Evolutionary conservation across 2,329 filamentous ascomycete genomes (phyloP), one percentile per base, ranked within the genome.

Genomic region (Colletotrichum somersetense): DNA sequence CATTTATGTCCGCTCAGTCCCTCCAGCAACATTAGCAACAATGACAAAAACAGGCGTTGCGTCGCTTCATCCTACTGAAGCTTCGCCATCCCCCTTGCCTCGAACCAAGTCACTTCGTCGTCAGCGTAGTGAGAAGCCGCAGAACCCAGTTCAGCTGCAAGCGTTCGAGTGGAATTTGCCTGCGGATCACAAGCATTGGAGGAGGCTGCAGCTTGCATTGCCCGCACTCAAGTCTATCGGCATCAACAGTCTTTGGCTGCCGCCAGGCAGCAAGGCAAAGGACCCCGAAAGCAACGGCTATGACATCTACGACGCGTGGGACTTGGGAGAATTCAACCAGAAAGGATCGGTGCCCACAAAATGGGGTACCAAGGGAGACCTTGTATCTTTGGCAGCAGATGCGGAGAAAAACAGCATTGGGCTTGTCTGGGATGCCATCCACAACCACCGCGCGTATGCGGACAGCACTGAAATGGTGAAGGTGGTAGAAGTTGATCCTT

Each of bases 231-330:
- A 40, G n/a, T 35, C 58, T 5, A 12, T 72, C 30, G 70, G 70
- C 11, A 42, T 72, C 40, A 61, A 30, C 53, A 72, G 66, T 3
- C 59, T 72, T 3, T 72, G 70, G 70, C 55, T 72, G 16, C 70
- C 70, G 10, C 70, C 70, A 4, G 70, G 70, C 14, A 72, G 70
- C 59, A 72, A 72, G 42, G 70, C 70, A 44, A 72, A 72, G 26
- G 66, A 70, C 23, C 66, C 66, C 2, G 70, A 70, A 56, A 72
- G 70, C 8, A 72, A 72, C 10, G 70, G 70, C 53, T 72, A 72
- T 55, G 70, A 72, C 48, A 72, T 72, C 33, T 72, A 72, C 55
- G 70, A 72, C 23, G 66, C 66, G 16, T 72, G 70, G 70, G 70
- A 72, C 12, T 46, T 72, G 16, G 70, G 70, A 7, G 70, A 72